Percentiles rank a stretch among this genome's conserved stretches.
These are phyloP conservation scores for Aspergillus versicolor DNA, from an alignment of 2,329 filamentous ascomycete genomes.

Conservation along the genomic window DNA sequence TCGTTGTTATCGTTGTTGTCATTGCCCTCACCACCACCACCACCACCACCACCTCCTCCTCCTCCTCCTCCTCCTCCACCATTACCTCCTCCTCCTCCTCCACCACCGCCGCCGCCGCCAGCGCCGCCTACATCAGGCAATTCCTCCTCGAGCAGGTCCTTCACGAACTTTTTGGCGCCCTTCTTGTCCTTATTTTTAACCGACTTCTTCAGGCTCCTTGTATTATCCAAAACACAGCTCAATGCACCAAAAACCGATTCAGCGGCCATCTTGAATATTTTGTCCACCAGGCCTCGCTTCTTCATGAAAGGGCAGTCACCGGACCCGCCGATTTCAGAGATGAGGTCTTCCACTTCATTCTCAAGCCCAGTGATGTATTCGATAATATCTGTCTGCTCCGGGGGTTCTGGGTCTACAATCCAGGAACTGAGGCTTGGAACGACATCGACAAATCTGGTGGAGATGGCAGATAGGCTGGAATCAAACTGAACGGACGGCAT, in stretches of 20 bases:
- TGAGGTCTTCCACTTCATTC: not conserved
- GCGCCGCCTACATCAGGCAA: not conserved
- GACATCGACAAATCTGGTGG: not conserved
- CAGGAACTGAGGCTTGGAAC: not conserved
- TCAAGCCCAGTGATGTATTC: not conserved
- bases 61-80: too few relatives aligned
- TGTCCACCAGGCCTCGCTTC: not conserved
- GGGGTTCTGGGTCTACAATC: not conserved
- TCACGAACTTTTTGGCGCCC: not conserved
- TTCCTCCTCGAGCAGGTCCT: not conserved
- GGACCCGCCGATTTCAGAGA: not conserved
- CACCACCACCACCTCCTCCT: not conserved
- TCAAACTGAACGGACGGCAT: too few relatives aligned
- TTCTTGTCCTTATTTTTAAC: not conserved
- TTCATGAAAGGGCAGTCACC: not conserved
- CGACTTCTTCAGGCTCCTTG: not conserved
- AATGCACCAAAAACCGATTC: not conserved
- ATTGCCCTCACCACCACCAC: too few relatives aligned
- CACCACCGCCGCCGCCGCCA: not conserved
- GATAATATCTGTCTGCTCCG: not conserved
- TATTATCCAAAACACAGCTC: not conserved
- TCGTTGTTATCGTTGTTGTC: not conserved
- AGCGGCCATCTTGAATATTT: not conserved
- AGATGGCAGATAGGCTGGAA: slow-evolving; percentile 2
- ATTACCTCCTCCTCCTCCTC: too few relatives aligned